Conservation (phyloP, 2,329 filamentous ascomycete genomes). For the Reticulascus tulasneorum region DNA sequence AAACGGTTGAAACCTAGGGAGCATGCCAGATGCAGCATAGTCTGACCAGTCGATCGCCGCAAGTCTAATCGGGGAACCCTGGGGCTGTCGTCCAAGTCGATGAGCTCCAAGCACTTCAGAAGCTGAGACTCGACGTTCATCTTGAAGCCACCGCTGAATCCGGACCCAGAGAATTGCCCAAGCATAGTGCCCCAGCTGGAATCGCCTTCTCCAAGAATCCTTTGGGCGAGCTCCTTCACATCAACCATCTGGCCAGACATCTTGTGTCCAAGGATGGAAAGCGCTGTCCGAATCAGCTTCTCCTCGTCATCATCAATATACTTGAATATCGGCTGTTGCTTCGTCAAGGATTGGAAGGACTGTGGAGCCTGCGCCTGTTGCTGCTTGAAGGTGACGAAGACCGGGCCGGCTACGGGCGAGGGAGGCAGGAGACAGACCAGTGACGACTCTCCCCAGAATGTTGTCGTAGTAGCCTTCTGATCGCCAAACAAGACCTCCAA, state of each 20-base stretch:
- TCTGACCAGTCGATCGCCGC: constrained; percentile 64
- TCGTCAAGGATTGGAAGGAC: constrained; percentile 25
- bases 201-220: constrained; percentile 50
- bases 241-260: constrained; percentile 61
- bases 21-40: constrained; percentile 75
- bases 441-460: constrained; percentile 77
- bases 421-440: constrained; percentile 76
- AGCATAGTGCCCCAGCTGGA: constrained; percentile 45
- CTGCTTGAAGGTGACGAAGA: constrained; percentile 67
- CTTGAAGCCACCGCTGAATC: constrained; percentile 33
- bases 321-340: constrained; percentile 56
- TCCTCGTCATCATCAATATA: constrained; percentile 71
- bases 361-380: constrained; percentile 37
- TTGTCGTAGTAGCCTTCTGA: constrained; percentile 62
- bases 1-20: constrained; percentile 72
- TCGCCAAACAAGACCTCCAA: constrained; percentile 83
- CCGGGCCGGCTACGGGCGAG: constrained; percentile 60
- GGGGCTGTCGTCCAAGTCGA: constrained; percentile 72
- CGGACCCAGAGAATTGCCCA: constrained; percentile 24
- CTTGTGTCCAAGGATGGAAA: constrained; percentile 61
- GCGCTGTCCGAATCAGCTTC: constrained; percentile 62
- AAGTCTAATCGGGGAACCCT: constrained; percentile 65
- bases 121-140: constrained; percentile 58
- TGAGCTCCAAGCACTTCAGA: constrained; percentile 70
- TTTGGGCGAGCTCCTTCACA: constrained; percentile 56